Conservation (phyloP, 2,329 filamentous ascomycete species). For the Monascus ruber region DNA sequence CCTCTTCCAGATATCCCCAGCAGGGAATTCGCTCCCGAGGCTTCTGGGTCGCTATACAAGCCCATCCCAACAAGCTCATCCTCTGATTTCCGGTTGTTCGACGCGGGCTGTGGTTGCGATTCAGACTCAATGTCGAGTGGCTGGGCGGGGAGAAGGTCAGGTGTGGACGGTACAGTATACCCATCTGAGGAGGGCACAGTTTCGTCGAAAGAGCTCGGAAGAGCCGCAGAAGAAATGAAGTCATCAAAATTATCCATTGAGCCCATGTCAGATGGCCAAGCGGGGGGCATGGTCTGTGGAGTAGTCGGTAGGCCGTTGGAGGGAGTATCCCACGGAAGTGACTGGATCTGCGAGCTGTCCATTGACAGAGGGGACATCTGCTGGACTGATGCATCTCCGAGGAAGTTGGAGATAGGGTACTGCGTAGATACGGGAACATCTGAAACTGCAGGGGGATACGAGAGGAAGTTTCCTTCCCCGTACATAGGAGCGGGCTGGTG, state of each 20-base stretch:
- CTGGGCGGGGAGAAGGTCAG: slow-evolving; percentile 28
- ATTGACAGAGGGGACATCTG: slow-evolving; percentile 13
- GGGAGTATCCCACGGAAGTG: slow-evolving; percentile 14
- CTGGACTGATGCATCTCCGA: slow-evolving; percentile 10
- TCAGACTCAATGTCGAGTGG: slow-evolving; percentile 17
- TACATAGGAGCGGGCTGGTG: slow-evolving; percentile 10
- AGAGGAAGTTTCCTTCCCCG: slow-evolving; percentile 10
- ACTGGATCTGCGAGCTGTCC: slow-evolving; percentile 16
- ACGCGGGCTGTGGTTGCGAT: slow-evolving; percentile 29
- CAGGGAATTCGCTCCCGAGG: slow-evolving; percentile 45
- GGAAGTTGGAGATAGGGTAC: slow-evolving; percentile 11
- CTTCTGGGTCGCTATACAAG: slow-evolving; percentile 62
- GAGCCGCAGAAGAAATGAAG: slow-evolving; percentile 20
- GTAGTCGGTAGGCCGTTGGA: slow-evolving; percentile 10
- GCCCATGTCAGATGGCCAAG: slow-evolving; percentile 22
- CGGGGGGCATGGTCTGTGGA: slow-evolving; percentile 15
- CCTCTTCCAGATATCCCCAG: slow-evolving; percentile 55
- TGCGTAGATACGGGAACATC: slow-evolving; percentile 12
- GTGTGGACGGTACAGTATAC: slow-evolving; percentile 25
- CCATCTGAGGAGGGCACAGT: slow-evolving; percentile 25
- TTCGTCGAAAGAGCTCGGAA: slow-evolving; percentile 20
- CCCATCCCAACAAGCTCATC: slow-evolving; percentile 75
- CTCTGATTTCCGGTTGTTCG: slow-evolving; percentile 46
- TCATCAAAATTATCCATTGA: slow-evolving; percentile 13
- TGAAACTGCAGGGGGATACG: slow-evolving; percentile 9